Conservation (phyloP, 1,139 yeast species). For the Taphrina sp. region DNA sequence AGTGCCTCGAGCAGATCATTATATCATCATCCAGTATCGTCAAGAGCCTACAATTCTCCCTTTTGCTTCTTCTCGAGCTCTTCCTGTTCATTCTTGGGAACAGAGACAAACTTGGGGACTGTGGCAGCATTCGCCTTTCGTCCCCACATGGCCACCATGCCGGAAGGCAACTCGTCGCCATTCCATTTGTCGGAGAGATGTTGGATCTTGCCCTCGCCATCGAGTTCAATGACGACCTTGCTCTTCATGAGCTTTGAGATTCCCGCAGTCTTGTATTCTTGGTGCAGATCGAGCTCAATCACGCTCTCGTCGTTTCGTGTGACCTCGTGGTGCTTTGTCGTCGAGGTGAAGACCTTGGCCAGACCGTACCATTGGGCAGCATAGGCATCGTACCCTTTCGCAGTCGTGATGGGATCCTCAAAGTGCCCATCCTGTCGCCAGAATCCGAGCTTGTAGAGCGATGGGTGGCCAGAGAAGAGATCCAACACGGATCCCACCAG, state of each 20-base stretch:
- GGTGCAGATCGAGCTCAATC: slow-evolving; percentile 17
- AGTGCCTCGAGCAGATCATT: too few relatives aligned
- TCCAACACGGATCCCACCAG: slow-evolving; percentile 16
- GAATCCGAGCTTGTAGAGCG: slow-evolving; percentile 20
- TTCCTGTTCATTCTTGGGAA: slow-evolving; percentile 21
- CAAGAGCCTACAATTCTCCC: slow-evolving; percentile 7
- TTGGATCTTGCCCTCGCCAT: slow-evolving; percentile 18
- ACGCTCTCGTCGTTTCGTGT: slow-evolving; percentile 13
- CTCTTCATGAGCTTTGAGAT: slow-evolving; percentile 15
- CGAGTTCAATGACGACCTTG: slow-evolving; percentile 17
- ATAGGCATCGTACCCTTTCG: slow-evolving; percentile 21
- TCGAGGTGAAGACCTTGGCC: slow-evolving; percentile 12
- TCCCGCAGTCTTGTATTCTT: slow-evolving; percentile 21
- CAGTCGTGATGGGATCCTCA: slow-evolving; percentile 25
- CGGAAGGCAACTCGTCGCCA: slow-evolving; percentile 2
- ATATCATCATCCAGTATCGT: too few relatives aligned
- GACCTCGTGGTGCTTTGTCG: slow-evolving; percentile 16
- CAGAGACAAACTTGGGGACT: slow-evolving; percentile 15
- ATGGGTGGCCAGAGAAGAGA: slow-evolving; percentile 14
- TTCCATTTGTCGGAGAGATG: slow-evolving; percentile 17
- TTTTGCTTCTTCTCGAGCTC: slow-evolving; percentile 12
- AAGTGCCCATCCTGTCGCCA: slow-evolving; percentile 24
- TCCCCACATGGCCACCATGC: slow-evolving; percentile 9
- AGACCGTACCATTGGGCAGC: slow-evolving; percentile 26
- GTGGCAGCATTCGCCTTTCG: slow-evolving; percentile 22